These are phyloP conservation scores for Globisporangium mamillatum DNA, from an alignment of 352 stramenopile species.

Conservation along the genomic window DNA sequence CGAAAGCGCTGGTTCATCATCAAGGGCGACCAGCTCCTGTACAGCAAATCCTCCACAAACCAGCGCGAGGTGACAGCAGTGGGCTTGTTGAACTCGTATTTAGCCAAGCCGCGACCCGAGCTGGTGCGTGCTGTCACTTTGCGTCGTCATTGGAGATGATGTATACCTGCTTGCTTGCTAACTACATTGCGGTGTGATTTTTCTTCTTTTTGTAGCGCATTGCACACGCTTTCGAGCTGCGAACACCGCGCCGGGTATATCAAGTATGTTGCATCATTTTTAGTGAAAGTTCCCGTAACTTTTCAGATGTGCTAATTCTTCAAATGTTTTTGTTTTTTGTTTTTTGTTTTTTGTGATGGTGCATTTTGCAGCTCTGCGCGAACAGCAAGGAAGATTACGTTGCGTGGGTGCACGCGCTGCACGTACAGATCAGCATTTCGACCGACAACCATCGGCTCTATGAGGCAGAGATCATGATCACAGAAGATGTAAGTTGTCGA, in stretches of 20 bases:
- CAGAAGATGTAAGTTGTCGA: slow-evolving; percentile 61
- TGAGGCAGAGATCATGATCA: slow-evolving; percentile 83
- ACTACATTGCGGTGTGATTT: not conserved
- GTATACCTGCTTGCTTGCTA: not conserved
- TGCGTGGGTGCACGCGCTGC: slow-evolving; percentile 75
- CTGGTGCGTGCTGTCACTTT: slow-evolving; percentile 31
- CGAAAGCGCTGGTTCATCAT: slow-evolving; percentile 86
- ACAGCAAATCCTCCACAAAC: slow-evolving; percentile 83
- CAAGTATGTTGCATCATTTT: slow-evolving; percentile 30
- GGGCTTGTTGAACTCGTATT: slow-evolving; percentile 68
- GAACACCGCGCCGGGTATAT: slow-evolving; percentile 68
- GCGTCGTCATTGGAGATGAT: not conserved
- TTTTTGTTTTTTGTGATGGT: too few species aligned
- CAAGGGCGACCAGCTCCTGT: slow-evolving; percentile 82
- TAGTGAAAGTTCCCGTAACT: not conserved
- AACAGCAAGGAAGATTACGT: slow-evolving; percentile 80
- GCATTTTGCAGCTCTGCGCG: slow-evolving; percentile 51
- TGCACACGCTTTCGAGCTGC: slow-evolving; percentile 75
- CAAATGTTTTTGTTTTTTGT: too few species aligned
- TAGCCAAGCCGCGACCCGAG: slow-evolving; percentile 74
- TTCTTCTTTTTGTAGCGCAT: slow-evolving; percentile 36
- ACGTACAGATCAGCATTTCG: slow-evolving; percentile 76
- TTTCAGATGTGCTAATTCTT: not conserved
- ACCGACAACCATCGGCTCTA: slow-evolving; percentile 79
- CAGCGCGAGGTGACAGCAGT: slow-evolving; percentile 81